Evolutionary conservation across 1,284 basidiomycete genomes (phyloP), one percentile per base, ranked within the genome.

Genomic region (Exsudoporus floridanus): DNA sequence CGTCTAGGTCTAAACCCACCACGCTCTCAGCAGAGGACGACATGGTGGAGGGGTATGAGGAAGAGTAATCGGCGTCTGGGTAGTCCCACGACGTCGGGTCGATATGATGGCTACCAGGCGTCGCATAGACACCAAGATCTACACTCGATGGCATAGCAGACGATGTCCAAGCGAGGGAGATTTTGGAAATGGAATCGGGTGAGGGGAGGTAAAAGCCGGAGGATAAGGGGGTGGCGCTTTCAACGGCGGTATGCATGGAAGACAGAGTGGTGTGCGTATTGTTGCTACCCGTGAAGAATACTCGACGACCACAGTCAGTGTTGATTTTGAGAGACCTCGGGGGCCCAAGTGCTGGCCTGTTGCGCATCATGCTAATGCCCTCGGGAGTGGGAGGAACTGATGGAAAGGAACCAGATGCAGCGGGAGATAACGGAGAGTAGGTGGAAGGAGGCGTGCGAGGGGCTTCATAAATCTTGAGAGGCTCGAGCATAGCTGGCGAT

Each of bases 201-300:
- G 76, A 77, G 47, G 72, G 72, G 46, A 82, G 68, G 59, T 77
- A 81, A 56, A 78, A 82, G 43, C 79, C 77, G 2, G 81, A 79
- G 18, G 77, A 75, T 58, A 79, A 79, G 10, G 69, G 70, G 12
- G 77, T 74, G 50, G 77, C 73, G 49, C 79, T 79, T 62, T 88
- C 86, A 45, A 87, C 80, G 23, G 86, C 86, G 8, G 86, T 88
- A 56, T 84, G 84, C 84, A 88, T 87, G 33, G 84, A 81, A 27
- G 82, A 83, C 25, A 74, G 70, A 2, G 78, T 74, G 23, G 83
- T 83, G 52, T 72, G 74, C 52, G 81, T 79, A 36, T 73, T 71
- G 57, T 73, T 70, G 61, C 74, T 77, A 41, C 74, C 73, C 48
- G 80, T 75, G 67, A 82, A 83, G 63, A 81, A 82, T 57, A 74